Evolutionary conservation across 306 rosid species (phyloP).

Genomic region (Castanospermum australe): DNA sequence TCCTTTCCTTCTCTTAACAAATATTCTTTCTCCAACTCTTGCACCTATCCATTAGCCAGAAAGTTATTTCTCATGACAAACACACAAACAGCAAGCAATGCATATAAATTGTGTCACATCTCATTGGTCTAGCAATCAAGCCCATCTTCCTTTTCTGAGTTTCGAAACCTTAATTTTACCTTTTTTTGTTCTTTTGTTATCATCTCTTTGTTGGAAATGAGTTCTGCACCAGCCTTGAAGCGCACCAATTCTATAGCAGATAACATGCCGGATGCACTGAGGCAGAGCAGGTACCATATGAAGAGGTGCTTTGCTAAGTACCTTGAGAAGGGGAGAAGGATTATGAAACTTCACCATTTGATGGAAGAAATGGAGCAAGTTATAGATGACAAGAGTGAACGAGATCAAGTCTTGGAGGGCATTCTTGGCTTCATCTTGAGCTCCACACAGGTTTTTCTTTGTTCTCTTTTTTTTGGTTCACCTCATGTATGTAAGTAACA

Average conservation of each 20-base stretch:
- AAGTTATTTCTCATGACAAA: background rate
- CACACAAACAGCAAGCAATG: conserved; percentile 32
- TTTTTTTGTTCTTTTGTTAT: background rate
- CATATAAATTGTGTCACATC: conserved; percentile 35
- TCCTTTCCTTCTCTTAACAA: conserved; percentile 35
- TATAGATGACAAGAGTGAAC: conserved; percentile 61
- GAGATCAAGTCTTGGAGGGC: conserved; percentile 64
- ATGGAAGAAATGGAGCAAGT: conserved; percentile 71
- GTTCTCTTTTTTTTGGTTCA: background rate
- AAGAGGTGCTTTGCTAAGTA: conserved; percentile 79
- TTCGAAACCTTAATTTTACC: background rate
- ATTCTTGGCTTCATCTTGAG: conserved; percentile 60
- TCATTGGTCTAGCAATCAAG: background rate
- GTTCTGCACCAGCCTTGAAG: conserved; percentile 39
- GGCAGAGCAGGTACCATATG: conserved; percentile 75
- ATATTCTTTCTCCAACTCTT: conserved; percentile 48
- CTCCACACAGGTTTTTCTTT: conserved; percentile 66
- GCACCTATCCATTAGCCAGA: conserved; percentile 13
- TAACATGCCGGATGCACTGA: conserved; percentile 76
- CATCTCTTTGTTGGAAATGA: conserved; percentile 32
- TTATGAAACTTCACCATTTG: conserved; percentile 62
- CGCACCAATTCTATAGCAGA: conserved; percentile 58
- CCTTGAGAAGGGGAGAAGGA: conserved; percentile 72
- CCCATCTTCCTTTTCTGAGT: background rate
- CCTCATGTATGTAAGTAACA: background rate